phyloP scores from a whole-genome alignment of 345 rosid species.

The Iberis pinnata region DNA sequence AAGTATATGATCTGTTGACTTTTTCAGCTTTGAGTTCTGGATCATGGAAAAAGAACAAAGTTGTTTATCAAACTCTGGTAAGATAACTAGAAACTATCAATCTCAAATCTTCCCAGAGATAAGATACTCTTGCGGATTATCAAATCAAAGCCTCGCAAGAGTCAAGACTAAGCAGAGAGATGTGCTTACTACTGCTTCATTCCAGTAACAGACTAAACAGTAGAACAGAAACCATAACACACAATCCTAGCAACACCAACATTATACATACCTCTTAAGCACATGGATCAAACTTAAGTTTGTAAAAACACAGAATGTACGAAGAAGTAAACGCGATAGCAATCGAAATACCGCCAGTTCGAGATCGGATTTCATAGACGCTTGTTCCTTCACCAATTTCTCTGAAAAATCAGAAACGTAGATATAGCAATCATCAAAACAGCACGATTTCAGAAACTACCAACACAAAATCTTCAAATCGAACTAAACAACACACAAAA shows the following conservation, averaged over 20 bases:
- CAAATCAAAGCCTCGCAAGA: not conserved
- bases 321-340: constrained; percentile 14
- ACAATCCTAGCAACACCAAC: constrained; percentile 9
- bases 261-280: constrained; percentile 18
- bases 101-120: not conserved
- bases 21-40: constrained; percentile 78
- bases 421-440: constrained; percentile 22
- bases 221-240: not conserved
- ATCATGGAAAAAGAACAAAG: not conserved
- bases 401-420: constrained; percentile 39
- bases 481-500: not conserved
- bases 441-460: not conserved
- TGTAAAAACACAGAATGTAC: constrained; percentile 7
- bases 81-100: constrained; percentile 6
- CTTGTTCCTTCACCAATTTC: constrained; percentile 86
- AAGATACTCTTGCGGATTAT: not conserved
- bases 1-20: constrained; percentile 50
- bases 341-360: constrained; percentile 66
- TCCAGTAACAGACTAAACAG: no score
- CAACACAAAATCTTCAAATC: not conserved
- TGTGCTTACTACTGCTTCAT: not conserved
- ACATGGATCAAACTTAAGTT: constrained; percentile 15
- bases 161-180: not conserved
- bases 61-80: constrained; percentile 3
- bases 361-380: constrained; percentile 69